These are phyloP conservation scores for Solanum chmielewskii DNA, from an alignment of 257 asterid genomes.

Conservation along the genomic window DNA sequence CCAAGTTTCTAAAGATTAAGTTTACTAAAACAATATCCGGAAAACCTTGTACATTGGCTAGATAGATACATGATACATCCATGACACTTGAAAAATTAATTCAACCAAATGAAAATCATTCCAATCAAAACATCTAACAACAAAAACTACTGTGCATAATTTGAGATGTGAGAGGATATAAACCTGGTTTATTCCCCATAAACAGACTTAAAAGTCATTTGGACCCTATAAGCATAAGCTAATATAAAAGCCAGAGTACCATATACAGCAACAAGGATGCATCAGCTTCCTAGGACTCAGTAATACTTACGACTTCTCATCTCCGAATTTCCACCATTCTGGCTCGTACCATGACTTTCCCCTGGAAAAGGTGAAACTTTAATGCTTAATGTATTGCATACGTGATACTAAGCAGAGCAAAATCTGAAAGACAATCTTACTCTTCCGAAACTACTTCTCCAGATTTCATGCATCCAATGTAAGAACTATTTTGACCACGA, in stretches of 20 bases:
- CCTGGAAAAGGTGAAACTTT: constrained; percentile 30
- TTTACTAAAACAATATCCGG: neutral
- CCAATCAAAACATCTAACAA: neutral
- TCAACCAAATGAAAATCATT: neutral
- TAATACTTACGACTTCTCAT: constrained; percentile 71
- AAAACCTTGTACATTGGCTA: neutral
- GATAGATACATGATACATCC: neutral
- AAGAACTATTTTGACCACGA: constrained; percentile 60
- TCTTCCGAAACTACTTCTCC: constrained; percentile 76
- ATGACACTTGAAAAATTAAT: neutral
- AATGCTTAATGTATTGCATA: neutral
- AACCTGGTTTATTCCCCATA: neutral
- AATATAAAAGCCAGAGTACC: neutral
- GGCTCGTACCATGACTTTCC: constrained; percentile 92
- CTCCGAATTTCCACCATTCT: constrained; percentile 98
- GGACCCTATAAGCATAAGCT: neutral
- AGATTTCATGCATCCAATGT: constrained; percentile 94
- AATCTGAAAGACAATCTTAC: constrained; percentile 37
- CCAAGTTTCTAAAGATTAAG: neutral
- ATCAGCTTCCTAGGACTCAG: neutral
- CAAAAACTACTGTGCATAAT: neutral
- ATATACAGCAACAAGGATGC: neutral
- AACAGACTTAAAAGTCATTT: neutral
- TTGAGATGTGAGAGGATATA: neutral
- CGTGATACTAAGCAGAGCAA: neutral